Conservation (phyloP, 805 yeast genomes). For the Teunomyces stri region DNA sequence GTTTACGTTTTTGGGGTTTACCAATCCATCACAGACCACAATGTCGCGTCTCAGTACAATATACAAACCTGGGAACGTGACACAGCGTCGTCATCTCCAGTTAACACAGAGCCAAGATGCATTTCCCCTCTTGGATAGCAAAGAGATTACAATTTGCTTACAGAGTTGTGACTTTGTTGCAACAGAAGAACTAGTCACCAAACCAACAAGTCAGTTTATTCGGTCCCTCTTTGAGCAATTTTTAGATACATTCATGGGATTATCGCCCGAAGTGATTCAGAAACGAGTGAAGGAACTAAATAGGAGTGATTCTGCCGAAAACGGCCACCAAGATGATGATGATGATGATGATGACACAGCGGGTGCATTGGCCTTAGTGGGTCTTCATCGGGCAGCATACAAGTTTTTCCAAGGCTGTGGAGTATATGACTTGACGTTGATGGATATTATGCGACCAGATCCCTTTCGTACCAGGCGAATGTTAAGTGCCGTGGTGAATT, state of each 20-base stretch:
- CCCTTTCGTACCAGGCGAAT: constrained; percentile 59
- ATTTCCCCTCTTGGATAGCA: constrained; percentile 60
- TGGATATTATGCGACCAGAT: constrained; percentile 81
- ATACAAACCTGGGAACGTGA: constrained; percentile 24
- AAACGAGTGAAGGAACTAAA: constrained; percentile 15
- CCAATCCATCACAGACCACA: background rate
- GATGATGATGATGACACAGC: constrained; percentile 32
- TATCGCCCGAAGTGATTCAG: constrained; percentile 33
- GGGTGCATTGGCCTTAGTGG: constrained; percentile 47
- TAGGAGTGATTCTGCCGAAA: constrained; percentile 7
- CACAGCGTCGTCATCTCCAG: constrained; percentile 16
- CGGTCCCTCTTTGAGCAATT: constrained; percentile 58
- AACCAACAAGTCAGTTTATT: constrained; percentile 58
- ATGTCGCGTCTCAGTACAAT: constrained; percentile 34
- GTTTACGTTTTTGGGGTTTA: constrained; percentile 1
- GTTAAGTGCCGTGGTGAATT: constrained; percentile 80
- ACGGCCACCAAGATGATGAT: constrained; percentile 3
- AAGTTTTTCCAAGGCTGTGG: constrained; percentile 72
- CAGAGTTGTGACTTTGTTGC: constrained; percentile 62
- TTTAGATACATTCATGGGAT: constrained; percentile 57
- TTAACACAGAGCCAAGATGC: constrained; percentile 39
- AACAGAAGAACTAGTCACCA: constrained; percentile 54
- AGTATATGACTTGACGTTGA: constrained; percentile 68
- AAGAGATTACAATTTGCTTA: constrained; percentile 57
- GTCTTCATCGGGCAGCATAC: constrained; percentile 57